Percentiles rank a stretch among this genome's conserved stretches.
Evolutionary conservation across 108 stramenopile species (phyloP).

Genomic region (Discostella stelligeroides): DNA sequence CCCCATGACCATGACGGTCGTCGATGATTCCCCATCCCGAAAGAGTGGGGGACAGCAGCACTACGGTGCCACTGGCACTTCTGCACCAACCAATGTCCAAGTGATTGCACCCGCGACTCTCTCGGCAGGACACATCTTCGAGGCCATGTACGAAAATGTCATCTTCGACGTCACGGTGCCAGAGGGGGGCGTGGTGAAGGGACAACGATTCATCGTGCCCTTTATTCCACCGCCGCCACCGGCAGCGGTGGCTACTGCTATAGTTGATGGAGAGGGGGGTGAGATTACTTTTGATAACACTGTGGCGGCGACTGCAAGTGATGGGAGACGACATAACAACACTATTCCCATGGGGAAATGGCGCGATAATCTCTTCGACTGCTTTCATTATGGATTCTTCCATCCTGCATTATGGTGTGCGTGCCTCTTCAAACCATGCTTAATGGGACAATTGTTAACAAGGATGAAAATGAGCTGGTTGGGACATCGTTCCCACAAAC

Average conservation of each 20-base stretch:
- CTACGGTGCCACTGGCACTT: slow-evolving; percentile 13
- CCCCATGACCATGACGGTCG: no score
- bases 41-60: no score
- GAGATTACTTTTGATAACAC: neutral
- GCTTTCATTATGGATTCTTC: slow-evolving; percentile 41
- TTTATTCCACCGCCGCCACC: slow-evolving; percentile 4
- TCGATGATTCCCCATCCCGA: no score
- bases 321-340: slow-evolving; percentile 1
- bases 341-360: slow-evolving; percentile 56
- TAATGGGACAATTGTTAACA: slow-evolving; percentile 51
- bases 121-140: slow-evolving; percentile 42
- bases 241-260: neutral
- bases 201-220: slow-evolving; percentile 51
- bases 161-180: slow-evolving; percentile 56
- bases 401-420: slow-evolving; percentile 47
- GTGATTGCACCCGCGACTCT: slow-evolving; percentile 55
- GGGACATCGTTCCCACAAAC: slow-evolving; percentile 10
- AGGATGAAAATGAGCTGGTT: slow-evolving; percentile 63
- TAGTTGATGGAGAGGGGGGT: neutral
- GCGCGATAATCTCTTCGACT: slow-evolving; percentile 53
- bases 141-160: slow-evolving; percentile 43
- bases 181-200: slow-evolving; percentile 49
- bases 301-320: neutral
- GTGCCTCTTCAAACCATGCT: slow-evolving; percentile 48
- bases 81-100: slow-evolving; percentile 33